Evolutionary conservation across 164 flowering plant genomes (phyloP).

Genomic region (Tetracentron sinense): DNA sequence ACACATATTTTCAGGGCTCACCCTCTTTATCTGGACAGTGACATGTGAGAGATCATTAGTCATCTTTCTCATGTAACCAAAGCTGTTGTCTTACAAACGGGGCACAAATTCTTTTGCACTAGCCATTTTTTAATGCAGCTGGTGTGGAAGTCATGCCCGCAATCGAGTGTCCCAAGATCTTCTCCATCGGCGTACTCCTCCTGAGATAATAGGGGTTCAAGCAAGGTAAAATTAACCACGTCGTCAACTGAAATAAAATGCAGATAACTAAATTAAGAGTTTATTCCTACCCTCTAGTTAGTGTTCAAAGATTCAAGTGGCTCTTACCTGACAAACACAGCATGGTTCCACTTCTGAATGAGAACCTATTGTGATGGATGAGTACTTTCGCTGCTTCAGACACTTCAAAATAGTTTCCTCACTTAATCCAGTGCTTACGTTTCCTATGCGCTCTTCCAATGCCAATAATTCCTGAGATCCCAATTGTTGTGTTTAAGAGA

Average conservation of each 20-base stretch:
- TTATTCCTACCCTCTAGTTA: no score
- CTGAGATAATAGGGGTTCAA: constrained; percentile 39
- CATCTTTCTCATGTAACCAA: constrained; percentile 29
- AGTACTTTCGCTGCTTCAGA: constrained; percentile 45
- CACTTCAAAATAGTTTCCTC: constrained; percentile 49
- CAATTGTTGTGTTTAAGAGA: not conserved
- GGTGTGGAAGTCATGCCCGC: constrained; percentile 77
- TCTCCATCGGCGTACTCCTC: constrained; percentile 79
- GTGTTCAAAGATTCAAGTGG: no score
- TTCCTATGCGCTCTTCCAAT: constrained; percentile 79
- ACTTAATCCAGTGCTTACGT: constrained; percentile 67
- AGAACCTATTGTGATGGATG: constrained; percentile 8
- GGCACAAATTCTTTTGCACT: constrained; percentile 71
- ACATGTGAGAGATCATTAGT: not conserved
- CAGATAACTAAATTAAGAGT: not conserved
- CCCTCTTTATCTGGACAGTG: not conserved
- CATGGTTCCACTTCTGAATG: constrained; percentile 63
- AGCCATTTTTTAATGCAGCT: constrained; percentile 78
- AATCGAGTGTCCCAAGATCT: constrained; percentile 62
- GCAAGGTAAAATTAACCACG: no score
- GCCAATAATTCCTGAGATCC: constrained; percentile 66
- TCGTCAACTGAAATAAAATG: not conserved
- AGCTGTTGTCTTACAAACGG: constrained; percentile 83
- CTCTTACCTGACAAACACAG: constrained; percentile 76
- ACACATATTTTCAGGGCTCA: not conserved